phyloP scores from a whole-genome alignment of 805 yeast species.

The Metschnikowia lunata region DNA sequence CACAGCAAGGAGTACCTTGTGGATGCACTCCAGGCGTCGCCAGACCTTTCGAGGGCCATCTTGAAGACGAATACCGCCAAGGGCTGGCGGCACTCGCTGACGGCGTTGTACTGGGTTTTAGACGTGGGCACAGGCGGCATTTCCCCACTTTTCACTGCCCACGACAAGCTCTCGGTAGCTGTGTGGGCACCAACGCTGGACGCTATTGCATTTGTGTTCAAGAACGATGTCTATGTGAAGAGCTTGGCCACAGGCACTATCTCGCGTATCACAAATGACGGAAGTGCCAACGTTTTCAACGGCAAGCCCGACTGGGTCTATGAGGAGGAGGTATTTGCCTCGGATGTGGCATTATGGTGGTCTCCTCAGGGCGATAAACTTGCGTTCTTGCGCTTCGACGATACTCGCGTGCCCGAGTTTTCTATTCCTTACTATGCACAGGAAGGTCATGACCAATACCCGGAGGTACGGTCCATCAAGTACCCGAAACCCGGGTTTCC shows the following conservation, averaged over 20 bases:
- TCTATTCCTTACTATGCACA: slow-evolving; percentile 74
- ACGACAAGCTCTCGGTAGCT: slow-evolving; percentile 32
- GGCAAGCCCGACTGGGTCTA: slow-evolving; percentile 95
- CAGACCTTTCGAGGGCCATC: slow-evolving; percentile 56
- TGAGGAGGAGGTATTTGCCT: slow-evolving; percentile 80
- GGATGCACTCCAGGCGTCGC: slow-evolving; percentile 58
- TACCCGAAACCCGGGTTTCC: slow-evolving; percentile 83
- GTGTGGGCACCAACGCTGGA: slow-evolving; percentile 73
- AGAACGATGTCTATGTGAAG: slow-evolving; percentile 65
- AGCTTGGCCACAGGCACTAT: slow-evolving; percentile 27
- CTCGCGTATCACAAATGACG: slow-evolving; percentile 61
- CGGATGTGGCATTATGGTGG: slow-evolving; percentile 82
- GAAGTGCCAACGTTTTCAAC: slow-evolving; percentile 66
- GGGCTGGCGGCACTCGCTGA: slow-evolving; percentile 29
- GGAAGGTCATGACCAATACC: slow-evolving; percentile 33
- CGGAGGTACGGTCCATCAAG: slow-evolving; percentile 50
- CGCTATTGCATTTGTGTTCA: slow-evolving; percentile 59
- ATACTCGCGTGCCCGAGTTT: slow-evolving; percentile 66
- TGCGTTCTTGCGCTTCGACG: slow-evolving; percentile 65
- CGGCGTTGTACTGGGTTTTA: slow-evolving; percentile 18
- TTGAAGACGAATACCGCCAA: slow-evolving; percentile 57
- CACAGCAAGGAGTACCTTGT: slow-evolving; percentile 41
- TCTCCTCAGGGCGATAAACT: slow-evolving; percentile 66
- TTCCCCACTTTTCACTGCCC: slow-evolving; percentile 10
- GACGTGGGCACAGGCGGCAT: slow-evolving; percentile 14